Evolutionary conservation across 306 rosid species (phyloP).

Genomic region (Luffa acutangula): DNA sequence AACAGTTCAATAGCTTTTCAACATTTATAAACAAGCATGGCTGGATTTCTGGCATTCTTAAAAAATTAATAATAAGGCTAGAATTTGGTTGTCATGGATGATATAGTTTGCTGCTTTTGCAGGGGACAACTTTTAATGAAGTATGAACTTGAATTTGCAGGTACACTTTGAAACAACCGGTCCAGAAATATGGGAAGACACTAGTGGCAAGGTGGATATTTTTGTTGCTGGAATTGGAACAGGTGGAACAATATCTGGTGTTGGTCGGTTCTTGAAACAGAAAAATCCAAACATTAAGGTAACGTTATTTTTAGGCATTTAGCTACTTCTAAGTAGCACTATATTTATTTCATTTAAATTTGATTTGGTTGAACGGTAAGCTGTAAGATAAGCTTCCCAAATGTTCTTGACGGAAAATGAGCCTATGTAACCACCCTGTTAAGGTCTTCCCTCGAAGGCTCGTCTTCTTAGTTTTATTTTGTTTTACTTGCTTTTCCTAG

Average conservation of each 20-base stretch:
- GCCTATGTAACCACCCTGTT: neutral
- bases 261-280: constrained; percentile 71
- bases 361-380: neutral
- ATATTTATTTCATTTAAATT: neutral
- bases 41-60: neutral
- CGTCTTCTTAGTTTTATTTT: neutral
- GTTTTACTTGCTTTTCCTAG: neutral
- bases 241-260: constrained; percentile 95
- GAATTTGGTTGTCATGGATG: neutral
- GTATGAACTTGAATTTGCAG: constrained; percentile 33
- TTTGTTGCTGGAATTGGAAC: constrained; percentile 97
- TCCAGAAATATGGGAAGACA: constrained; percentile 99
- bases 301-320: constrained; percentile 10
- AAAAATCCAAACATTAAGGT: constrained; percentile 80
- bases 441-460: neutral
- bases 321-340: neutral
- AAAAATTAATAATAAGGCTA: neutral
- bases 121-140: neutral
- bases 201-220: constrained; percentile 89
- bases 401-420: neutral
- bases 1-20: neutral
- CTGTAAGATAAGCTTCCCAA: neutral
- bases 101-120: neutral
- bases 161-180: constrained; percentile 96
- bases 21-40: neutral